A percentile compares a stretch with the other conserved stretches of the same genome.
Evolutionary conservation across 2,329 filamentous ascomycete species (phyloP).

Genomic region (Colletotrichum neosansevieriae): DNA sequence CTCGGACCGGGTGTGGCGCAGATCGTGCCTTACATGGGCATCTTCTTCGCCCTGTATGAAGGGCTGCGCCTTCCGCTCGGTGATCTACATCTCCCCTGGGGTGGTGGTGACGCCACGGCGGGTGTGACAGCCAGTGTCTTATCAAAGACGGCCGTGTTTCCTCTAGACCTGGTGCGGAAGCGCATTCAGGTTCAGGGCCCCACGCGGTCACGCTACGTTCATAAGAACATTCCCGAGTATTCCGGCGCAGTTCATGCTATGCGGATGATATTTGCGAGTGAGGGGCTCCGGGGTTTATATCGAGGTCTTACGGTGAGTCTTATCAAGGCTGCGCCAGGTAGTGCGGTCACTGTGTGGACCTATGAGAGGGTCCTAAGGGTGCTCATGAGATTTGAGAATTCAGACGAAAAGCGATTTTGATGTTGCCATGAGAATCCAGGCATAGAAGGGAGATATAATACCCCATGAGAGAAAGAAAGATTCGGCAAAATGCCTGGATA

Average conservation of each 20-base stretch:
- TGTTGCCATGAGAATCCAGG: background rate
- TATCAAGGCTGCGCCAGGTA: slow-evolving; percentile 93
- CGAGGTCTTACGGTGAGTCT: slow-evolving; percentile 89
- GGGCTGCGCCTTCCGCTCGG: slow-evolving; percentile 72
- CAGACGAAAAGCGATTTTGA: slow-evolving; percentile 28
- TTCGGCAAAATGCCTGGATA: background rate
- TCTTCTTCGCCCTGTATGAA: slow-evolving; percentile 95
- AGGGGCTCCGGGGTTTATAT: slow-evolving; percentile 86
- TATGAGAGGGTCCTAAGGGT: slow-evolving; percentile 82
- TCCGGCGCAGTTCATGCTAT: slow-evolving; percentile 75
- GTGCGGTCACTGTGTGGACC: slow-evolving; percentile 94
- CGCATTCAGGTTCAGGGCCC: slow-evolving; percentile 95
- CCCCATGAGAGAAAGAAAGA: slow-evolving; percentile 13
- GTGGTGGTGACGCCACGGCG: slow-evolving; percentile 85
- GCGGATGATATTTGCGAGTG: slow-evolving; percentile 73
- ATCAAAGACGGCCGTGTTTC: slow-evolving; percentile 92
- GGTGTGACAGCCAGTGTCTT: slow-evolving; percentile 83
- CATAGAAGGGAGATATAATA: slow-evolving; percentile 41
- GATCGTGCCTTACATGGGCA: slow-evolving; percentile 96
- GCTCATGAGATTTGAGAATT: slow-evolving; percentile 58
- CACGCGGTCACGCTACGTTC: slow-evolving; percentile 81
- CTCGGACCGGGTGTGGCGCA: slow-evolving; percentile 84
- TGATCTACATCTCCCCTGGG: slow-evolving; percentile 71
- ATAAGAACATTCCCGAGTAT: slow-evolving; percentile 90
- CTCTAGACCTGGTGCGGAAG: slow-evolving; percentile 92